A percentile compares a stretch with the other conserved stretches of the same genome.
These are phyloP conservation scores for Xylariaceae sp. DNA, from an alignment of 2,329 filamentous ascomycete species.

Conservation along the genomic window DNA sequence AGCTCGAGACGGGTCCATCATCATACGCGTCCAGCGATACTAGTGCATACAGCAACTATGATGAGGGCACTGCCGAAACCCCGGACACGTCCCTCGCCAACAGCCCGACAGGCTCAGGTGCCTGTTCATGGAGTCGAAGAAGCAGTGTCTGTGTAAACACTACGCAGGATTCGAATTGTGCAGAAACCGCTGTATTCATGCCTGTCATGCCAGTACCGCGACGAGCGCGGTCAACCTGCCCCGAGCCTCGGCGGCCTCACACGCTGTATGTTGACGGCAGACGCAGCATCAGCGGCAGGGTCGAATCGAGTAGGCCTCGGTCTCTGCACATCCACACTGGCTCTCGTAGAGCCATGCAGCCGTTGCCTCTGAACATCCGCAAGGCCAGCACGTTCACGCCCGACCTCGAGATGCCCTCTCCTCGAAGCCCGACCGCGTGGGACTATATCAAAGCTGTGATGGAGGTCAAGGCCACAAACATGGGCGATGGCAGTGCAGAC, in stretches of 20 bases:
- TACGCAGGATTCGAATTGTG: background rate
- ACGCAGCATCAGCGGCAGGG: too few relatives aligned
- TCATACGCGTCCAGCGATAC: constrained; percentile 11
- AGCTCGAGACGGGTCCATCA: constrained; percentile 3
- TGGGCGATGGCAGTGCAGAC: background rate
- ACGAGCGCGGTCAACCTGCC: background rate
- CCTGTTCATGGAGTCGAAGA: constrained; percentile 1
- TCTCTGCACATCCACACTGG: too few relatives aligned
- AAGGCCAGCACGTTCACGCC: constrained; percentile 9
- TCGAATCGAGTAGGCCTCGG: too few relatives aligned
- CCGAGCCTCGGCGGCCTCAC: background rate
- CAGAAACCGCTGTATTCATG: background rate
- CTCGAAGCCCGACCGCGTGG: constrained; percentile 14
- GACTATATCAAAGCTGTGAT: constrained; percentile 18
- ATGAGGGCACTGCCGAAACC: constrained; percentile 15
- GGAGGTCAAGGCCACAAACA: constrained; percentile 17
- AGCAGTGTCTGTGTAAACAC: constrained; percentile 3
- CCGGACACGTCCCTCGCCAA: constrained; percentile 14
- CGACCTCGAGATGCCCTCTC: constrained; percentile 15
- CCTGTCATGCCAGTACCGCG: background rate
- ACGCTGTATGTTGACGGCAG: constrained; percentile 2
- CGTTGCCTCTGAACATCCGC: constrained; percentile 13
- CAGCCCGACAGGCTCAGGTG: constrained; percentile 1
- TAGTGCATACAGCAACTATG: constrained; percentile 10
- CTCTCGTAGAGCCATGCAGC: background rate